A percentile compares a stretch with the other conserved stretches of the same genome.
These are phyloP conservation scores for Erodium maritimum DNA, from an alignment of 345 rosid species.

Conservation along the genomic window DNA sequence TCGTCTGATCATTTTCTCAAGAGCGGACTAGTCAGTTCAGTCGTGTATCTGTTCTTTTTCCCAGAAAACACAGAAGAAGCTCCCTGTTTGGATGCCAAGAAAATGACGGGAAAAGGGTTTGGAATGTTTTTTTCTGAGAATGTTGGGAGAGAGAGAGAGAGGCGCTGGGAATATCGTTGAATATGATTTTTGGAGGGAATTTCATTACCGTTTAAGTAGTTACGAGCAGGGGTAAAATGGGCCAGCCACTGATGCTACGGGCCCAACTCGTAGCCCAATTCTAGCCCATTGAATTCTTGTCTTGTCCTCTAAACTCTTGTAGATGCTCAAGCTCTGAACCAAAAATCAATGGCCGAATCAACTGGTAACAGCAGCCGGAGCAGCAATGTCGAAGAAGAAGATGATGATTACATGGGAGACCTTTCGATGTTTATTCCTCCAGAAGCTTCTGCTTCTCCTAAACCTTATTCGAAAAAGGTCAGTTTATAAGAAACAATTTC, in stretches of 20 bases:
- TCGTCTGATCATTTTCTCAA: constrained; percentile 24
- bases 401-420: constrained; percentile 91
- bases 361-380: no score
- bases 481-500: background rate
- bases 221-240: background rate
- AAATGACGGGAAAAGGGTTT: background rate
- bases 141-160: background rate
- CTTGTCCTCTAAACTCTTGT: no score
- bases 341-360: constrained; percentile 10
- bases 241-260: constrained; percentile 1
- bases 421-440: constrained; percentile 60
- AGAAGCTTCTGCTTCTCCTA: constrained; percentile 29
- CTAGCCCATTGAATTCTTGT: no score
- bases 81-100: constrained; percentile 1
- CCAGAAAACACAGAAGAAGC: background rate
- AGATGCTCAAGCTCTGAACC: no score
- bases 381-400: constrained; percentile 30
- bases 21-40: background rate
- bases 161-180: background rate
- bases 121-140: background rate
- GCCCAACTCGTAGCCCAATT: no score
- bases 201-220: background rate
- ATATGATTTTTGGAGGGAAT: background rate
- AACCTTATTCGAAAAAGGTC: constrained; percentile 32
- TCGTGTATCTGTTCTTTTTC: background rate